Conservation (phyloP, 768 basidiomycete species). For the Naganishia kalamii region DNA sequence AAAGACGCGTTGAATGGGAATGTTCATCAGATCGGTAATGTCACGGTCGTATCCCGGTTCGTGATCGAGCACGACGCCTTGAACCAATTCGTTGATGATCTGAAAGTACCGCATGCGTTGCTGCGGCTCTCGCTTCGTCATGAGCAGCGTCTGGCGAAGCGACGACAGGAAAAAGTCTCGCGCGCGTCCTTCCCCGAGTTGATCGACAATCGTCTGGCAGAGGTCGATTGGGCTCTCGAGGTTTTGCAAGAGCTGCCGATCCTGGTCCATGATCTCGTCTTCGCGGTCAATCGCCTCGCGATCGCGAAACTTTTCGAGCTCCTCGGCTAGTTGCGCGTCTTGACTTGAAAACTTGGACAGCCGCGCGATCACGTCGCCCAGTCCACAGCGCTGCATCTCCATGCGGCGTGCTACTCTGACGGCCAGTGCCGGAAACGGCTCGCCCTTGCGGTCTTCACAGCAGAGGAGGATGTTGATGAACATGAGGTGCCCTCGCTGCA, state of each 20-base stretch:
- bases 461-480: conserved; percentile 65
- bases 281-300: conserved; percentile 43
- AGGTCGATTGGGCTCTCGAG: conserved; percentile 78
- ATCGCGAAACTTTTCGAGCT: conserved; percentile 15
- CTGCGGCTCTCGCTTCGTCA: conserved; percentile 79
- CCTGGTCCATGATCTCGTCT: conserved; percentile 71
- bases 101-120: conserved; percentile 81
- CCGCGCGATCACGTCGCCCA: conserved; percentile 46
- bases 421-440: conserved; percentile 52
- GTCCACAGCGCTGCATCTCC: conserved; percentile 82
- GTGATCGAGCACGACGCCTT: conserved; percentile 86
- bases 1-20: conserved; percentile 81
- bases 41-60: conserved; percentile 62
- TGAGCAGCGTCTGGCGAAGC: conserved; percentile 68
- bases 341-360: neutral
- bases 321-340: neutral
- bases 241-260: conserved; percentile 60
- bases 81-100: conserved; percentile 79
- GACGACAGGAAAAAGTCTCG: conserved; percentile 82
- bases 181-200: conserved; percentile 70
- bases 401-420: conserved; percentile 76
- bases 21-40: conserved; percentile 75
- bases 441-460: conserved; percentile 23
- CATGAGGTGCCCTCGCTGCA: conserved; percentile 64
- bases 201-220: conserved; percentile 71